phyloP scores from a whole-genome alignment of 495 filamentous ascomycete species.

The Aspergillus heteromorphus region DNA sequence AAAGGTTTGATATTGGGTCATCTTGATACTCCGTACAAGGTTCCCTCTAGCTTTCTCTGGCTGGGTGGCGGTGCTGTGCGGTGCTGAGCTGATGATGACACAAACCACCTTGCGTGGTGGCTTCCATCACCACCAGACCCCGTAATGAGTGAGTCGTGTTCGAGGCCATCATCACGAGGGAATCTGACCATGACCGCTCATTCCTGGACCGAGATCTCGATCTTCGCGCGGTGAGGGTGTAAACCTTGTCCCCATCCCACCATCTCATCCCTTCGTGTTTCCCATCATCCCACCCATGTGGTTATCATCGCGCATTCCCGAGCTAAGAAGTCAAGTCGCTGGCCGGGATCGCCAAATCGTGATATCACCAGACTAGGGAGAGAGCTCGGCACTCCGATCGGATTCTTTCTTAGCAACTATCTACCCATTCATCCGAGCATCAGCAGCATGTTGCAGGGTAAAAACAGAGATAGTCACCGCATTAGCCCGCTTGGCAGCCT shows the following conservation, averaged over 20 bases:
- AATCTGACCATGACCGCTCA: background rate
- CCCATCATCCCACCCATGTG: background rate
- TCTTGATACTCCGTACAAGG: too few species aligned
- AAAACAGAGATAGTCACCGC: background rate
- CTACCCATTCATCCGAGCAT: too few species aligned
- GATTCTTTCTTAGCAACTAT: too few species aligned
- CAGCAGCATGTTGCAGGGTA: background rate
- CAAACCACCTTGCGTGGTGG: background rate
- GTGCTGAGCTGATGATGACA: background rate
- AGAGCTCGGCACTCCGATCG: background rate
- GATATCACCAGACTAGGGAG: background rate
- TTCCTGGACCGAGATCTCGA: background rate
- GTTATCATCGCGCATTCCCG: background rate
- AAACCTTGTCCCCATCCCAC: background rate
- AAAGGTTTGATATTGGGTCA: too few species aligned
- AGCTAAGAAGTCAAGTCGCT: too few species aligned
- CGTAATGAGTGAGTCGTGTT: background rate
- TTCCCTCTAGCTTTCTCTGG: too few species aligned
- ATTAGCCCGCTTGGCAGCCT: background rate
- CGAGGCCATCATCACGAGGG: background rate
- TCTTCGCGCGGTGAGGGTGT: too few species aligned
- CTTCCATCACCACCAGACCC: background rate
- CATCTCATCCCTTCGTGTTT: background rate
- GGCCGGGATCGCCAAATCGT: background rate
- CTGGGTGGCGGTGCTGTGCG: too few species aligned